Evolutionary conservation across 257 asterid species (phyloP), one percentile per base, ranked within the genome.

Genomic region (Penstemon barbatus): DNA sequence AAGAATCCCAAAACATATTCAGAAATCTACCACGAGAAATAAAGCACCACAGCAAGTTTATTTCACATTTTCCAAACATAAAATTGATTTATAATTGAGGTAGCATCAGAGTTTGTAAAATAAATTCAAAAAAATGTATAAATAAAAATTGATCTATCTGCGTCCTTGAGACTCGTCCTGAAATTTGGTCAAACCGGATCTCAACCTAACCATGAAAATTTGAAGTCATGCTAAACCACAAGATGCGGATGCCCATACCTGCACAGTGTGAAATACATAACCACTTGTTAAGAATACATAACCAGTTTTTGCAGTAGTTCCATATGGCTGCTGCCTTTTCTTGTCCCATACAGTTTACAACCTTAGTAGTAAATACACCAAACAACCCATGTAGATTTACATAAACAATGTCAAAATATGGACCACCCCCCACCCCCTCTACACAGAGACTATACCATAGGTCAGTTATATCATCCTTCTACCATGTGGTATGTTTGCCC

Each of bases 401-500:
- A 63, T 74, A 74, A 64, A 40, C 64, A 60, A 71, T 41, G 68
- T 61, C 73, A 61, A 43, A 48, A 71, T 60, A 71, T 77, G 81
- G 79, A 69, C 79, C 80, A 57, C 74, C 61, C 78, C 54, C 51
- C 25, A 15, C 51, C 56, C 7, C 54, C 78, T 60, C 48, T 12
- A 61, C 39, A 67, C 53, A 59, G 61, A 67, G 69, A 52, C 73
- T 67, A 72, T 13, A 57, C 71, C 76, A 63, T 45, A 37, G 66
- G 73, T 68, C 74, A 68, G 80, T 38, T 60, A 65, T 63, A 71
- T 71, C 72, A 68, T 59, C 72, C 50, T 72, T 72, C 66, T 52
- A 74, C 72, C 82, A 81, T 70, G 80, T 81, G 85, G 50, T 69
- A 63, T 75, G 83, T 77, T 69, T 75, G 74, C 72, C 72, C 46